Conservation (phyloP, 208 protist genomes). For the Trypanosoma brucei region DNA sequence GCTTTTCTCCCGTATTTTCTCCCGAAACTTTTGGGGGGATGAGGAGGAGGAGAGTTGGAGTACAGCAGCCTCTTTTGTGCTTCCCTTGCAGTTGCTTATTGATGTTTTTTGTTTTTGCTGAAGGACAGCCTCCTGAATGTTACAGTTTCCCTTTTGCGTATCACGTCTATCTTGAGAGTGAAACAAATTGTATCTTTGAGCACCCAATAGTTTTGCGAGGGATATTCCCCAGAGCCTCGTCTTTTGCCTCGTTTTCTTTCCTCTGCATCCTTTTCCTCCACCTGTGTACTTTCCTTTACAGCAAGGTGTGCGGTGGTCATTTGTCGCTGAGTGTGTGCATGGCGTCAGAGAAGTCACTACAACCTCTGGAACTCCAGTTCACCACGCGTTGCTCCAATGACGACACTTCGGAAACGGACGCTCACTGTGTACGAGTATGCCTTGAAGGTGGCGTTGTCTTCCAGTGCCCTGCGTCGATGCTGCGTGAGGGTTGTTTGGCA, state of each 20-base stretch:
- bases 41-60: background rate
- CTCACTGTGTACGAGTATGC: background rate
- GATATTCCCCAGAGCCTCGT: background rate
- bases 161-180: background rate
- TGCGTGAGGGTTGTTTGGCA: slow-evolving; percentile 28
- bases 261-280: background rate
- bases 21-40: background rate
- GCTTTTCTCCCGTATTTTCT: slow-evolving; percentile 11
- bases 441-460: slow-evolving; percentile 17
- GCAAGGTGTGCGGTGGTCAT: slow-evolving; percentile 2
- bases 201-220: background rate
- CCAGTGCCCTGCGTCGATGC: slow-evolving; percentile 35
- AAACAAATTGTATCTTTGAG: background rate
- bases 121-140: background rate
- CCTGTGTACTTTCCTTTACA: background rate
- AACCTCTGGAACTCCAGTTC: slow-evolving; percentile 3
- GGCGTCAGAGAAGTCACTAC: background rate
- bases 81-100: slow-evolving; percentile 15
- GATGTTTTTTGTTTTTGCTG: slow-evolving; percentile 14
- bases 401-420: background rate
- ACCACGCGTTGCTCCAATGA: background rate
- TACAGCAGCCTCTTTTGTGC: background rate
- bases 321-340: slow-evolving; percentile 7
- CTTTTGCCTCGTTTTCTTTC: background rate
- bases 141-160: slow-evolving; percentile 1